Percentiles rank a stretch among this genome's conserved stretches.
Conservation (phyloP, 2,329 filamentous ascomycete genomes). For the Phyllosticta citribraziliensis region DNA sequence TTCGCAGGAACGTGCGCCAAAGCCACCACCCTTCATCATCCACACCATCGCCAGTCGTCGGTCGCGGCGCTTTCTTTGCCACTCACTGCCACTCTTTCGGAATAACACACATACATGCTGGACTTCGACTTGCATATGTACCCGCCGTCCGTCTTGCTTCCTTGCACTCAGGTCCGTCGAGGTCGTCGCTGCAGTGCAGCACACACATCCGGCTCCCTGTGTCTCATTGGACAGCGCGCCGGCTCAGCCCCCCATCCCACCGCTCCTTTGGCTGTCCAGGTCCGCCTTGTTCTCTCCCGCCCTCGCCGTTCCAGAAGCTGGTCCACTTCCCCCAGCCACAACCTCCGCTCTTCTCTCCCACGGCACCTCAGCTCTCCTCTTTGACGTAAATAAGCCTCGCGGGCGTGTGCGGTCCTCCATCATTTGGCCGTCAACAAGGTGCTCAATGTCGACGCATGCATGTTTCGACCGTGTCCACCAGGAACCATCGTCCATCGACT, state of each 20-base stretch:
- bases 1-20: neutral
- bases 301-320: constrained; percentile 3
- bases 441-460: neutral
- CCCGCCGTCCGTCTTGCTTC: too few relatives aligned
- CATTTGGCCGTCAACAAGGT: neutral
- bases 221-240: neutral
- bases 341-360: neutral
- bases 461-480: neutral
- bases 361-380: neutral
- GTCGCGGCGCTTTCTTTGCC: too few relatives aligned
- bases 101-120: too few relatives aligned
- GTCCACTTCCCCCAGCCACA: neutral
- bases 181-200: too few relatives aligned
- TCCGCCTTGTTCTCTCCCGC: neutral
- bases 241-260: neutral
- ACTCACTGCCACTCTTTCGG: neutral
- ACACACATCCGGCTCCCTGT: too few relatives aligned
- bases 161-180: too few relatives aligned
- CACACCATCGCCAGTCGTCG: too few relatives aligned
- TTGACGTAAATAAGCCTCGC: neutral
- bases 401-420: neutral
- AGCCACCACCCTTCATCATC: too few relatives aligned
- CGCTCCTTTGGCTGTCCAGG: neutral
- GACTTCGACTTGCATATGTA: too few relatives aligned
- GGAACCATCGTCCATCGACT: too few relatives aligned